A percentile compares a stretch with the other conserved stretches of the same genome.
Conservation (phyloP, 2,329 filamentous ascomycete genomes). For the Aspergillus novofumigatus region DNA sequence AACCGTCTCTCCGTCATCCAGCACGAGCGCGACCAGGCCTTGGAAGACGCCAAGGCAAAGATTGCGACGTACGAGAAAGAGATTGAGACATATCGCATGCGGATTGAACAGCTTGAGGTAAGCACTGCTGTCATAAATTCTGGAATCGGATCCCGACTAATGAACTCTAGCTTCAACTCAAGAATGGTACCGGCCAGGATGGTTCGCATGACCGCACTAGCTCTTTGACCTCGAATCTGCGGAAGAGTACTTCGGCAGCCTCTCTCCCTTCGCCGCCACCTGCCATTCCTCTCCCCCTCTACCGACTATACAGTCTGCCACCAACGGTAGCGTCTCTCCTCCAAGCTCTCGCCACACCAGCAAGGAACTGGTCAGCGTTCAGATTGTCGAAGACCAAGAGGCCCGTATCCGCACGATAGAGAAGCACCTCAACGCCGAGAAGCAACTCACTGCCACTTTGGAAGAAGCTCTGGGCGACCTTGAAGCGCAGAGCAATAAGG, state of each 20-base stretch:
- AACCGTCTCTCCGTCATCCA: constrained; percentile 82
- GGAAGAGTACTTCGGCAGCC: constrained; percentile 77
- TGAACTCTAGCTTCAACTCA: constrained; percentile 36
- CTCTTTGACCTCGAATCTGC: constrained; percentile 64
- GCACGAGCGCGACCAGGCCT: constrained; percentile 66
- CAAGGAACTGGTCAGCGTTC: constrained; percentile 73
- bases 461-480: constrained; percentile 95
- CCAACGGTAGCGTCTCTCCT: constrained; percentile 50
- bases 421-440: constrained; percentile 93
- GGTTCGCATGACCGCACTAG: constrained; percentile 51
- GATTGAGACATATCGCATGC: constrained; percentile 52
- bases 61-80: constrained; percentile 63
- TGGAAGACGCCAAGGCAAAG: constrained; percentile 72
- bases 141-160: constrained; percentile 14
- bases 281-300: constrained; percentile 94
- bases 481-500: constrained; percentile 85
- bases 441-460: constrained; percentile 89
- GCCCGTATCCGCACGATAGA: constrained; percentile 92
- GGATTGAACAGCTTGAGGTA: constrained; percentile 72
- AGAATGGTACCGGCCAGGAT: constrained; percentile 34
- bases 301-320: constrained; percentile 56
- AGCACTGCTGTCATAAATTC: constrained; percentile 23
- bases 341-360: constrained; percentile 68
- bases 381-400: constrained; percentile 92
- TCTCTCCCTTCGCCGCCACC: constrained; percentile 91